Percentiles rank a stretch among this genome's conserved stretches.
These are phyloP conservation scores for Cordyceps cicadae DNA, from an alignment of 2,329 filamentous ascomycete species.

Conservation along the genomic window DNA sequence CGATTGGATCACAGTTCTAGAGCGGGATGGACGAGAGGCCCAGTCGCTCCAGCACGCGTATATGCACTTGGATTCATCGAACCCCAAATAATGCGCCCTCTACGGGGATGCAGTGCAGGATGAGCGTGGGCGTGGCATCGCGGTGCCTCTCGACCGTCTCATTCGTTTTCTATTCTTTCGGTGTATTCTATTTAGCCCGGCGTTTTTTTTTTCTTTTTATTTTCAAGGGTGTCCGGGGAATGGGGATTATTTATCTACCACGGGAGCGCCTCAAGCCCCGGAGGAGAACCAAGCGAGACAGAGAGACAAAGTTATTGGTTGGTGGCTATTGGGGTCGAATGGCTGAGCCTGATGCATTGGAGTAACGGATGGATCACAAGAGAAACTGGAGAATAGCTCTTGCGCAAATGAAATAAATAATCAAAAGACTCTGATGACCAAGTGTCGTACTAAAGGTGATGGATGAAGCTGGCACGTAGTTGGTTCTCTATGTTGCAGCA, in stretches of 20 bases:
- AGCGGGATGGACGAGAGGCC: slow-evolving; percentile 64
- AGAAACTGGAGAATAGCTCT: slow-evolving; percentile 3
- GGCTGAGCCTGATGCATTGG: slow-evolving; percentile 3
- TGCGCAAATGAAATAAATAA: slow-evolving; percentile 2
- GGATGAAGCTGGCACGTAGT: no score
- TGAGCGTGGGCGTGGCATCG: not conserved
- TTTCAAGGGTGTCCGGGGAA: not conserved
- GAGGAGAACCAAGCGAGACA: not conserved
- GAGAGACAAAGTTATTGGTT: not conserved
- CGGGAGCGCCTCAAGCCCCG: not conserved
- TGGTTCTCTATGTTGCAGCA: no score
- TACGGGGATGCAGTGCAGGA: slow-evolving; percentile 8
- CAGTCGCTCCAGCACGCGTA: slow-evolving; percentile 54
- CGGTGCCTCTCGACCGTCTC: not conserved
- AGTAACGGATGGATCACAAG: slow-evolving; percentile 5
- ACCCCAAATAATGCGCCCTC: slow-evolving; percentile 28
- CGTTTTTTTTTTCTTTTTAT: slow-evolving; percentile 15
- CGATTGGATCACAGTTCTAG: slow-evolving; percentile 72
- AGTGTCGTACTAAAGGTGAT: no score
- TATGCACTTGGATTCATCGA: slow-evolving; percentile 41
- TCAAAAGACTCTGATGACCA: not conserved
- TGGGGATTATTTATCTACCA: not conserved
- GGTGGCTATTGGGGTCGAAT: not conserved
- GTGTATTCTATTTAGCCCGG: slow-evolving; percentile 26
- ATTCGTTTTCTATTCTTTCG: slow-evolving; percentile 20